Conservation (phyloP, 371 early-diverging fungal species). For the Mucor plumbeus region DNA sequence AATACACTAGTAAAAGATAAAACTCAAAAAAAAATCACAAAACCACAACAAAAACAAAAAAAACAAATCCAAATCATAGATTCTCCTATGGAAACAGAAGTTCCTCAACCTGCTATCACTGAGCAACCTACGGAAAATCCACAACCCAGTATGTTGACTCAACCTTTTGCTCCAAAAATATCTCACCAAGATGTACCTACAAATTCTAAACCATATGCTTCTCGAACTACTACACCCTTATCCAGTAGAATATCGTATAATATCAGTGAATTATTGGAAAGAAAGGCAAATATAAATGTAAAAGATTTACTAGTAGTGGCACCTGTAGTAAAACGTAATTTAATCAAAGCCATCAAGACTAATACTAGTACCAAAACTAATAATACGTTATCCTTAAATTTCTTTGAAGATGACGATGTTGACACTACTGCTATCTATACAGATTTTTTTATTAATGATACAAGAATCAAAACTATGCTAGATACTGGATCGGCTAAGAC, state of each 20-base stretch:
- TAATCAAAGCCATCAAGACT: background rate
- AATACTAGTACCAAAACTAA: background rate
- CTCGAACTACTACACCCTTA: too few relatives aligned
- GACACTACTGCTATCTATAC: constrained; percentile 11
- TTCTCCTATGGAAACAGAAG: too few relatives aligned
- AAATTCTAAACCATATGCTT: too few relatives aligned
- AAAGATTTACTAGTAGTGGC: background rate
- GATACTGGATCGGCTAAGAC: constrained; percentile 13
- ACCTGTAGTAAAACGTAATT: background rate
- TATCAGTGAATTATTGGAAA: background rate
- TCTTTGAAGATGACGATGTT: constrained; percentile 8
- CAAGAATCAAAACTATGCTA: background rate
- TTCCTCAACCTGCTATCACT: too few relatives aligned
- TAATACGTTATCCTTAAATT: background rate
- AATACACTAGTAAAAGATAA: too few relatives aligned
- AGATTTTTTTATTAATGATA: background rate
- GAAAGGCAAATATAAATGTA: constrained; percentile 9
- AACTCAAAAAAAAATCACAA: too few relatives aligned
- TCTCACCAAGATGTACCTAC: too few relatives aligned
- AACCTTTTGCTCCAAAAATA: too few relatives aligned
- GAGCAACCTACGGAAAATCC: too few relatives aligned
- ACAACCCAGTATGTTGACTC: too few relatives aligned
- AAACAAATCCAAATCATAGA: too few relatives aligned
- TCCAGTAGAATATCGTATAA: background rate
- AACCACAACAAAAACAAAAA: too few relatives aligned